Percentiles rank a stretch among this genome's conserved stretches.
Conservation (phyloP, 108 stramenopile genomes). For the Cyclotella sp. region DNA sequence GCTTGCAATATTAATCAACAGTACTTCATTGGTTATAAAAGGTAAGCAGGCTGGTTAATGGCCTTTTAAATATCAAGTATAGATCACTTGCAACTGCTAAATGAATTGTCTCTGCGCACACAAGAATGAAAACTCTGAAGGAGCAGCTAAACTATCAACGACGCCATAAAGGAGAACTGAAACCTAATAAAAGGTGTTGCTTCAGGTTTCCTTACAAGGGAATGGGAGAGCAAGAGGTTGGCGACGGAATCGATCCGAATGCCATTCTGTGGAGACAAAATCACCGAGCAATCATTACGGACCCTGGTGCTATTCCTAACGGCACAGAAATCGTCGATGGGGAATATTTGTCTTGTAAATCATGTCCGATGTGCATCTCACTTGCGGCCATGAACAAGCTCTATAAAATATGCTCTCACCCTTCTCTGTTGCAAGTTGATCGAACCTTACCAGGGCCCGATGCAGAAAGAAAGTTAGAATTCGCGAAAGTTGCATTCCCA, state of each 20-base stretch:
- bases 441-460: conserved; percentile 46
- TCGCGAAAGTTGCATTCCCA: conserved; percentile 79
- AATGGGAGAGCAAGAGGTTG: conserved; percentile 23
- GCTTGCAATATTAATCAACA: conserved; percentile 76
- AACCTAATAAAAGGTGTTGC: conserved; percentile 65
- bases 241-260: conserved; percentile 65
- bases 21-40: conserved; percentile 61
- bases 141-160: conserved; percentile 74
- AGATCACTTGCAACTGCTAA: background rate
- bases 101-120: background rate
- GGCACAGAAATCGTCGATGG: conserved; percentile 30
- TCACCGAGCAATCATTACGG: conserved; percentile 27
- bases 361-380: conserved; percentile 73
- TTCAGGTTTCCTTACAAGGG: conserved; percentile 57
- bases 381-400: conserved; percentile 67
- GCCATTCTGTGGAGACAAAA: conserved; percentile 72
- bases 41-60: background rate
- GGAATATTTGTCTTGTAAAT: conserved; percentile 38
- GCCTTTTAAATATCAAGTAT: background rate
- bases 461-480: conserved; percentile 66
- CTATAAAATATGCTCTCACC: conserved; percentile 75
- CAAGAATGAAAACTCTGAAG: conserved; percentile 55
- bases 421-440: conserved; percentile 77
- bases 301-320: conserved; percentile 20
- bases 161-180: conserved; percentile 61